Evolutionary conservation across 768 basidiomycete species (phyloP).

Genomic region (Serendipita vermifera): DNA sequence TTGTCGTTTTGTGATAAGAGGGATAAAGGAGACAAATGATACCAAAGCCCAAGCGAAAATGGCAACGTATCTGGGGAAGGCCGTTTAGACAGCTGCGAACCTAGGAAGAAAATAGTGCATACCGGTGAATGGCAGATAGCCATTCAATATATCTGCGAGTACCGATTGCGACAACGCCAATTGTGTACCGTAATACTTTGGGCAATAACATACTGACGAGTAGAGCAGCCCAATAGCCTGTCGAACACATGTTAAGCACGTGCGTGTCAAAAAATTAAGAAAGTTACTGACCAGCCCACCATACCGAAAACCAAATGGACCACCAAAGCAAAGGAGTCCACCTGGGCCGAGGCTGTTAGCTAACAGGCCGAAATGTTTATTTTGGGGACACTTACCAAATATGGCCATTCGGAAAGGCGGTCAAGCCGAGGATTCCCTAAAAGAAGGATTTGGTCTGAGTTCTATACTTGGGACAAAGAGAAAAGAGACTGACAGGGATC

Average conservation of each 20-base stretch:
- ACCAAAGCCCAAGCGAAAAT: slow-evolving; percentile 50
- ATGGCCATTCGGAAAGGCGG: slow-evolving; percentile 32
- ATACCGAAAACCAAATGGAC: slow-evolving; percentile 72
- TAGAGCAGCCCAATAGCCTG: slow-evolving; percentile 68
- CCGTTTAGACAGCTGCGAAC: slow-evolving; percentile 18
- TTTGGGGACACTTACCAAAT: slow-evolving; percentile 13
- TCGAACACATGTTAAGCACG: not conserved
- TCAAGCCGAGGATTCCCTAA: slow-evolving; percentile 45
- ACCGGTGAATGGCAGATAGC: slow-evolving; percentile 53
- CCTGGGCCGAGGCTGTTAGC: slow-evolving; percentile 23
- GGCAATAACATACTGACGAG: slow-evolving; percentile 46
- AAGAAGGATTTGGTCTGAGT: not conserved
- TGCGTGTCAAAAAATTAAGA: not conserved
- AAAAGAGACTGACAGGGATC: slow-evolving; percentile 39
- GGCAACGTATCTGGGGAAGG: slow-evolving; percentile 39
- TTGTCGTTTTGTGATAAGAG: slow-evolving; percentile 44
- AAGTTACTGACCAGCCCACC: slow-evolving; percentile 50
- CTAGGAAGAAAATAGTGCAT: slow-evolving; percentile 14
- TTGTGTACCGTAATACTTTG: slow-evolving; percentile 40
- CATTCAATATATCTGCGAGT: slow-evolving; percentile 69
- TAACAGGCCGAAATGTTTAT: not conserved
- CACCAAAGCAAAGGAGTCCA: slow-evolving; percentile 54
- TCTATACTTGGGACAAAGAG: not conserved
- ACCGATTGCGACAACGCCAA: slow-evolving; percentile 63
- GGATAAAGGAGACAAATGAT: slow-evolving; percentile 53